Percentiles rank a stretch among this genome's conserved stretches.
Evolutionary conservation across 345 rosid genomes (phyloP).

Genomic region (Aethionema arabicum): DNA sequence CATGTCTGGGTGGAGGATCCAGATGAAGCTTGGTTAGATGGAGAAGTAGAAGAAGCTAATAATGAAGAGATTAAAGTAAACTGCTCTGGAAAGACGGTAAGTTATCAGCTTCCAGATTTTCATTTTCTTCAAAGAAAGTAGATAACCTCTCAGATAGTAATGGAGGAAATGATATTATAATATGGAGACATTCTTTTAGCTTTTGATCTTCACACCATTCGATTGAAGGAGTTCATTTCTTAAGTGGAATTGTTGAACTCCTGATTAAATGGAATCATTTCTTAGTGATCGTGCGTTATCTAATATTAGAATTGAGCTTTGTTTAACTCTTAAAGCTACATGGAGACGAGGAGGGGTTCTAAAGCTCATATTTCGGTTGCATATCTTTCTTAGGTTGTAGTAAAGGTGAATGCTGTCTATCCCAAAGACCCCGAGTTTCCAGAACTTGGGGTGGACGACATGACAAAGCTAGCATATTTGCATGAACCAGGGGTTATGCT

Average conservation of each 20-base stretch:
- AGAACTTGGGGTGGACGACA: constrained; percentile 85
- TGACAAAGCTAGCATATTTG: constrained; percentile 93
- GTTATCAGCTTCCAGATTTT: constrained; percentile 26
- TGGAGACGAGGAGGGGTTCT: not conserved
- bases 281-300: not conserved
- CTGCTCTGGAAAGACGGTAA: constrained; percentile 71
- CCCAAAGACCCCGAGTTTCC: constrained; percentile 92
- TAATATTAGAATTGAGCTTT: constrained; percentile 6
- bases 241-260: not conserved
- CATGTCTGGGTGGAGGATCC: constrained; percentile 89
- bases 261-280: not conserved
- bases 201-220: constrained; percentile 3
- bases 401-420: constrained; percentile 55
- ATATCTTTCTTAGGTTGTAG: constrained; percentile 54
- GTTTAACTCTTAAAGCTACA: constrained; percentile 13
- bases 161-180: not conserved
- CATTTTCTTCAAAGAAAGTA: not conserved
- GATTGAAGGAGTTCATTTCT: not conserved
- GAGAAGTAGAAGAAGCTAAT: constrained; percentile 64
- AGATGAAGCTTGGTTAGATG: constrained; percentile 86
- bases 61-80: constrained; percentile 56
- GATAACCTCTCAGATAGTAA: not conserved
- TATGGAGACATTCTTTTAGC: constrained; percentile 1
- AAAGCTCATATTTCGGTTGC: constrained; percentile 8
- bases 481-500: constrained; percentile 97